Base-by-base conservation (phyloP, 2,329 filamentous ascomycete genomes). In the Pochonia chlamydosporia region DNA sequence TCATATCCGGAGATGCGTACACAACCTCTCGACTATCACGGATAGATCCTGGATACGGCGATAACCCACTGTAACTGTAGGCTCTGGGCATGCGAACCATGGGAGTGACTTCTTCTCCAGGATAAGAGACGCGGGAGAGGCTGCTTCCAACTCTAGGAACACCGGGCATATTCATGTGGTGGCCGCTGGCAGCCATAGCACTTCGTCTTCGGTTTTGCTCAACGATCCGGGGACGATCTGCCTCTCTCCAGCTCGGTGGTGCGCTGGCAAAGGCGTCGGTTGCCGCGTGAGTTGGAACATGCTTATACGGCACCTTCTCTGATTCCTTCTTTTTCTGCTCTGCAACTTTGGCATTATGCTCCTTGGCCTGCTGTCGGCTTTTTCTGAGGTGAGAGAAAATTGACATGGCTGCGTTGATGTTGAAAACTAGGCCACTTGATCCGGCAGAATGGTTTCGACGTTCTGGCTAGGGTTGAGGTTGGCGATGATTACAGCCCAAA, bases 201-300 rank as follows among this genome's bases (percentile, higher is more conserved):
- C 68, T 76, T 53, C 75, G 67, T 49, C 70, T 67, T 46, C 67
- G 67, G 61, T 78, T 76, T 55, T 74, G 65, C 55, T 76, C 75
- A 49, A 72, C 61, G 44, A 80, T 76, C 50, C 63, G 71, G 21
- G 63, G 57, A 37, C 70, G 64, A 53, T 79, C 75, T 11, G 69
- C 66, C 7, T 60, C 56, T 43, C 71, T 72, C 70, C 72, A 79
- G 52, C 68, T 72, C 1, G 73, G 67, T 9, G 78, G 79, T 3
- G 75, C 76, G 25, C 73, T 74, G 20, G 71, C 67, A 37, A 82
- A 63, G 37, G 80, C 78, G 61, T 84, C 80, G 11, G 70, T 59
- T 40, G 77, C 78, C 24, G 81, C 81, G 58, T 85, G 81, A 13
- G 70, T 82, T n/a, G 80, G 79, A 18, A 81, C 63, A 58, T 84